Evolutionary conservation across 2,329 filamentous ascomycete species (phyloP), one percentile per base, ranked within the genome.

Genomic region (Penicillium sp.): DNA sequence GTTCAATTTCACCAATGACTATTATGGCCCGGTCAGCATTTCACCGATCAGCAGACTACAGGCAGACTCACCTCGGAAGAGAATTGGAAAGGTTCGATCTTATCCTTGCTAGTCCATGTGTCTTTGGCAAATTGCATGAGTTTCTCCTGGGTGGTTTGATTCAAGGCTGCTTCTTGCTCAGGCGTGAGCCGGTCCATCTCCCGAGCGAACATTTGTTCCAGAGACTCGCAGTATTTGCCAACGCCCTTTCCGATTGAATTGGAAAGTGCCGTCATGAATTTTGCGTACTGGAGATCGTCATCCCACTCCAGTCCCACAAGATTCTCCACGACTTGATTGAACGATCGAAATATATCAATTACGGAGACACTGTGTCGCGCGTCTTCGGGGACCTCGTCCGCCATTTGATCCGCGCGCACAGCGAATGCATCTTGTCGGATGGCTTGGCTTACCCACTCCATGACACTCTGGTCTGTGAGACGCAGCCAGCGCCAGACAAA

Each of bases 1-100:
- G 72, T 98, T 98, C 51, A 98, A 76, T 66, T 96, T 98, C 45
- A 98, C 88, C 54, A 98, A 84, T 4, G 89, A 95, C 85, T 95
- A 51, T 28, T 49, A 68, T 55, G 68, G 63, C 41, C 38, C 31
- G 15, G 30, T 11, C n/a, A 25, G n/a, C 7, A 5, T 20, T 12
- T 26, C 16, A 7, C 28, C 12, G 10, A n/a, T 18, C 4, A 4
- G 3, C 3, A 17, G 4, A 3, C 7, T 4, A 11, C 15, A 8
- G 22, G 18, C 22, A 33, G 1, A 63, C 73, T 66, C 69, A 89
- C 86, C 77, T 95, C 85, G 2, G 87, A 80, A 52, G 88, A 92
- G 67, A 98, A 98, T 48, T 96, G 89, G 65, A 96, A 98, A 0
- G 92, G 92, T 57, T 95, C 90, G 27, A 92, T 81, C 64, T 89